Evolutionary conservation across 805 yeast species (phyloP), one percentile per base, ranked within the genome.

Genomic region (Wickerhamiella sergipiensis): DNA sequence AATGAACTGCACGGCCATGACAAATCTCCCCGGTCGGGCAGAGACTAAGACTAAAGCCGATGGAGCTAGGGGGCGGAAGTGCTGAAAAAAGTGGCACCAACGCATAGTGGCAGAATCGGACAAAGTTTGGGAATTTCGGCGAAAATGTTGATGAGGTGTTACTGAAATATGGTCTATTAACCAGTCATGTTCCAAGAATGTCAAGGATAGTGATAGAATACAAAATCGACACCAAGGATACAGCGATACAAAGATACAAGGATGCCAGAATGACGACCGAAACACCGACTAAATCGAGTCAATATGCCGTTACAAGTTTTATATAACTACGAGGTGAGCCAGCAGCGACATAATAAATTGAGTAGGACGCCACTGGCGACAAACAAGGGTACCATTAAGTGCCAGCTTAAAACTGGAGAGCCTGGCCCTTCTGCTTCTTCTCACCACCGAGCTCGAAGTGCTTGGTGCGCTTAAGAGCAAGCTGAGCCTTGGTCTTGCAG

Each of bases 371-470:
- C 31, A 24, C n/a, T 18, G 43, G 38, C 38, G 19, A 19, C 31
- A 33, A 36, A 21, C 33, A 21, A 24, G 33, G 26, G n/a, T 22
- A 36, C 42, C 44, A 22, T 15, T n/a, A 15, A 15, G n/a, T 7
- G 43, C 33, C 46, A 43, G 15, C 23, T 84, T 84, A 92, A 78
- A 92, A 92, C 82, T 92, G 98, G 77, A 92, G 83, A 76, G 98
- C 98, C 79, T 87, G 96, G 77, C 98, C 99, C 88, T 92, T 92
- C 80, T 92, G 97, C 80, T 92, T 92, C 86, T 85, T 92, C 83
- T 92, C 98, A 81, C 99, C 98, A 83, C 98, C 98, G 73, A 92
- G 88, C 81, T 92, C 99, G 77, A 92, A 92, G 81, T 92, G 98
- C 92, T 92, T 92, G 84, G 97, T 92, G 83, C 98, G 87, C 92